Evolutionary conservation across 345 rosid species (phyloP).

Genomic region (Dimocarpus longan): DNA sequence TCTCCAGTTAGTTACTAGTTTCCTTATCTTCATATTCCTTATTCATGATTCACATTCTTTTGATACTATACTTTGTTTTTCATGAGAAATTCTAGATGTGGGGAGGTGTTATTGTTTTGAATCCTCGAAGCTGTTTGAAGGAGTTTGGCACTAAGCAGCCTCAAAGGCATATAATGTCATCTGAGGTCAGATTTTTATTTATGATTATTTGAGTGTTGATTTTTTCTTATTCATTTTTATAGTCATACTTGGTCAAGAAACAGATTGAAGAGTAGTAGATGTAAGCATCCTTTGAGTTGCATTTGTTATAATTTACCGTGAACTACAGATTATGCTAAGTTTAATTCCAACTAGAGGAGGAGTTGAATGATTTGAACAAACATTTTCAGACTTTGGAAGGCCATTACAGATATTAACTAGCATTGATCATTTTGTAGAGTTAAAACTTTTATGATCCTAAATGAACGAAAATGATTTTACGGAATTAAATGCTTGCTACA

Average conservation of each 20-base stretch:
- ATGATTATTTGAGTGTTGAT: not conserved
- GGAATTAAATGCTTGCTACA: not conserved
- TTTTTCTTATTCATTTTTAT: not conserved
- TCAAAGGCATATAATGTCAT: conserved; percentile 46
- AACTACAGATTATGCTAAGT: not conserved
- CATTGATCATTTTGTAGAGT: not conserved
- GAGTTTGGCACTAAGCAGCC: conserved; percentile 41
- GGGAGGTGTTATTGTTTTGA: conserved; percentile 95
- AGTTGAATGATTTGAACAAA: not conserved
- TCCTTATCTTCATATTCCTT: conserved; percentile 13
- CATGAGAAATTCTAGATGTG: conserved; percentile 67
- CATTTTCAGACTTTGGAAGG: not conserved
- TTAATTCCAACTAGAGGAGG: not conserved
- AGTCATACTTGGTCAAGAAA: not conserved
- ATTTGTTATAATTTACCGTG: not conserved
- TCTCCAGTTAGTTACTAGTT: conserved; percentile 75
- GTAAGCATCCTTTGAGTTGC: not conserved
- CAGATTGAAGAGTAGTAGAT: not conserved
- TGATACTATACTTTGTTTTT: conserved; percentile 3
- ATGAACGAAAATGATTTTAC: not conserved
- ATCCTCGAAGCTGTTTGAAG: conserved; percentile 57
- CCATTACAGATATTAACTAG: not conserved
- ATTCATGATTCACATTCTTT: not conserved
- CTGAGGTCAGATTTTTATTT: conserved; percentile 52
- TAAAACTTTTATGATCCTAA: not conserved